Evolutionary conservation across 306 rosid genomes (phyloP).

Genomic region (Bauhinia variegata): DNA sequence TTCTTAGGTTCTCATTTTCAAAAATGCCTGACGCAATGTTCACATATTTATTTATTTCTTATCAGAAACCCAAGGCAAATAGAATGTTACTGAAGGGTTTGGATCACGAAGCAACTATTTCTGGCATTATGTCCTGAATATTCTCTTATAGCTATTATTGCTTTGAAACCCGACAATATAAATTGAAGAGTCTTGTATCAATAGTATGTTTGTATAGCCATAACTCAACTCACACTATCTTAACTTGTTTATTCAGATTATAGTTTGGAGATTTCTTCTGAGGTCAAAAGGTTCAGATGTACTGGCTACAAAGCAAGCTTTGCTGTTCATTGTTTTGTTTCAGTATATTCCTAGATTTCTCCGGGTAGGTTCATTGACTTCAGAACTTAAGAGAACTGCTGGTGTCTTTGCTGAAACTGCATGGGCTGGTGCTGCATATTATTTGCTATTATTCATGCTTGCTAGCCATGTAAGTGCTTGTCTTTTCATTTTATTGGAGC

Average conservation of each 20-base stretch:
- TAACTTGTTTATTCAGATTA: constrained; percentile 59
- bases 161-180: constrained; percentile 13
- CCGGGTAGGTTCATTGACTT: constrained; percentile 79
- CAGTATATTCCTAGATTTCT: constrained; percentile 88
- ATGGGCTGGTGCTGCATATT: constrained; percentile 99
- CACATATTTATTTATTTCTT: no score
- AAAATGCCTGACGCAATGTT: no score
- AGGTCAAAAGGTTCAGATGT: constrained; percentile 84
- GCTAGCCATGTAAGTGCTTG: constrained; percentile 90
- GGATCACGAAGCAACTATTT: neutral
- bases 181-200: constrained; percentile 14
- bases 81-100: neutral
- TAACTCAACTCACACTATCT: constrained; percentile 7
- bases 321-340: constrained; percentile 81
- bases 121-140: neutral
- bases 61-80: no score
- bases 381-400: constrained; percentile 94
- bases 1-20: no score
- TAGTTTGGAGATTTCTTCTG: constrained; percentile 90
- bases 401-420: constrained; percentile 99
- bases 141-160: neutral
- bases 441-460: constrained; percentile 90
- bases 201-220: neutral
- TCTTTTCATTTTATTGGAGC: constrained; percentile 22
- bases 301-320: constrained; percentile 78